Percentiles rank a stretch among this genome's conserved stretches.
Evolutionary conservation across 2,329 filamentous ascomycete genomes (phyloP).

Genomic region (Paraconiothyrium sp.): DNA sequence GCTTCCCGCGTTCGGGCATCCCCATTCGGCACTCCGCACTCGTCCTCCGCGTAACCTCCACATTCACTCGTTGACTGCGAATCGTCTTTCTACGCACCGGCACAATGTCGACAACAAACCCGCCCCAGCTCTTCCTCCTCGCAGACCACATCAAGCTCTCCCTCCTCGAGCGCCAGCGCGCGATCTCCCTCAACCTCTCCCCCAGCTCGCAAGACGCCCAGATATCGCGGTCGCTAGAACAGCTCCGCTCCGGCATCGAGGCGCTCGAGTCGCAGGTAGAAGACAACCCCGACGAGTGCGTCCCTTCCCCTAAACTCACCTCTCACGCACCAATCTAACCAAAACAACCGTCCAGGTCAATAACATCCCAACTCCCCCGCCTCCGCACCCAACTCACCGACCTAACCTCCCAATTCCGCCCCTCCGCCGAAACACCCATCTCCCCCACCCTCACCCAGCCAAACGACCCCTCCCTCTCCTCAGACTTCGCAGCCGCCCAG

Average conservation of each 20-base stretch:
- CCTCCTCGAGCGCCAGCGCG: conserved; percentile 88
- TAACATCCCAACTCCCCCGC: conserved; percentile 67
- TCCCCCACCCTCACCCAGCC: conserved; percentile 54
- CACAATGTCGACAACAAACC: conserved; percentile 58
- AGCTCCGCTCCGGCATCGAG: conserved; percentile 82
- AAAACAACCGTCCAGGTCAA: conserved; percentile 32
- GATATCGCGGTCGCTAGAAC: conserved; percentile 87
- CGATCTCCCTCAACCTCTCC: conserved; percentile 80
- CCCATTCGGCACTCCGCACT: background rate
- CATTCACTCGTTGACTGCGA: background rate
- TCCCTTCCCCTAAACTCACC: background rate
- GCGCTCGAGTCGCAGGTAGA: conserved; percentile 72
- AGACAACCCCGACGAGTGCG: conserved; percentile 65
- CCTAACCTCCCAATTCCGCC: conserved; percentile 82
- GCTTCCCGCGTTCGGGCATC: background rate
- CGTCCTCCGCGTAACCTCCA: background rate
- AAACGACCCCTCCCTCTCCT: conserved; percentile 52
- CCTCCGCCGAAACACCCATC: conserved; percentile 57
- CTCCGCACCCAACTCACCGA: conserved; percentile 80
- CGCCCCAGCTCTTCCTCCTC: conserved; percentile 84
- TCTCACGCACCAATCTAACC: conserved; percentile 2
- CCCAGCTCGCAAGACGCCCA: conserved; percentile 85
- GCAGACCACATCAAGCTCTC: conserved; percentile 98
- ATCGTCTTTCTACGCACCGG: conserved; percentile 16
- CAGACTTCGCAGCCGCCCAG: conserved; percentile 50